A percentile compares a stretch with the other conserved stretches of the same genome.
phyloP scores from a whole-genome alignment of 2,329 filamentous ascomycete genomes.

The Penicillium italicum region DNA sequence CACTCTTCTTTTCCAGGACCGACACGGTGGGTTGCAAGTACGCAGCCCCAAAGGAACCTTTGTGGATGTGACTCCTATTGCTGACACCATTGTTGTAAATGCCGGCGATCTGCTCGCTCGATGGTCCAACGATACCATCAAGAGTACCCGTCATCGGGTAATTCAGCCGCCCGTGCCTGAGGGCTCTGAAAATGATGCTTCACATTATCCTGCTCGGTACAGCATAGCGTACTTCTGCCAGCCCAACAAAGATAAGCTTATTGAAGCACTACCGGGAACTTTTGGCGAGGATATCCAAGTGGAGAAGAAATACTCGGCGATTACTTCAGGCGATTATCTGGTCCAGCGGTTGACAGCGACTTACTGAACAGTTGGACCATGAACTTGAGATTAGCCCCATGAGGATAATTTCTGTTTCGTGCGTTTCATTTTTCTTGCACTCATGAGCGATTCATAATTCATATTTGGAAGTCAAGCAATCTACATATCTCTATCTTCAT shows the following conservation, averaged over 20 bases:
- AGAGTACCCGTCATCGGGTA: conserved; percentile 84
- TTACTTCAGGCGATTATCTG: conserved; percentile 78
- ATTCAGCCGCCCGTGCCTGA: conserved; percentile 70
- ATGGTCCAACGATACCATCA: conserved; percentile 90
- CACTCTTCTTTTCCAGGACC: conserved; percentile 56
- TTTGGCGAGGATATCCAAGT: conserved; percentile 54
- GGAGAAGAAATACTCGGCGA: conserved; percentile 73
- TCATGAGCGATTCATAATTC: not conserved
- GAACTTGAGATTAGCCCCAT: not conserved
- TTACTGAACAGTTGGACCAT: conserved; percentile 39
- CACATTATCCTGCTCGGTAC: conserved; percentile 69
- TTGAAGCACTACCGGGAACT: conserved; percentile 78
- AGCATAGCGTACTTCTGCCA: conserved; percentile 94
- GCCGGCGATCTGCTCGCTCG: conserved; percentile 80
- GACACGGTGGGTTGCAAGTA: conserved; percentile 57
- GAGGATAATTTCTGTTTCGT: no score
- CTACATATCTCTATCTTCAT: not conserved
- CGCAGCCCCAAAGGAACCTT: conserved; percentile 71
- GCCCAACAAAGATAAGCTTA: conserved; percentile 70
- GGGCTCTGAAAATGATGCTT: conserved; percentile 30
- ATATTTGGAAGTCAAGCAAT: not conserved
- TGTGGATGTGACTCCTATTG: conserved; percentile 77
- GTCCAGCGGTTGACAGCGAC: conserved; percentile 74
- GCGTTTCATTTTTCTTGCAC: not conserved
- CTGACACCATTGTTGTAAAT: conserved; percentile 80